These are phyloP conservation scores for Trypanosoma platydactyli DNA, from an alignment of 208 protist species.

Conservation along the genomic window DNA sequence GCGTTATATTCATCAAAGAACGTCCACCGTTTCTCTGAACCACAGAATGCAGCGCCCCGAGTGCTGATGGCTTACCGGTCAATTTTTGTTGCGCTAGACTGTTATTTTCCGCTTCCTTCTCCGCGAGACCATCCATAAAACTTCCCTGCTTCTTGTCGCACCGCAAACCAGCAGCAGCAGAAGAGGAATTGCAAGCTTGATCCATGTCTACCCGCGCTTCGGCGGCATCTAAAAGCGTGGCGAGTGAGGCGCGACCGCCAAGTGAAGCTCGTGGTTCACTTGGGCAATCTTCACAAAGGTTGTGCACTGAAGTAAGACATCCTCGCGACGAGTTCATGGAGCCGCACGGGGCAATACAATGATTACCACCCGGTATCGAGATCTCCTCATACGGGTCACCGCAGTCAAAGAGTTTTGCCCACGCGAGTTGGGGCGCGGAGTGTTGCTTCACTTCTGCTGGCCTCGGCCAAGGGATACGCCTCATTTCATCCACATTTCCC, in stretches of 20 bases:
- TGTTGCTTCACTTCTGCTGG: background rate
- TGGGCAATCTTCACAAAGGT: background rate
- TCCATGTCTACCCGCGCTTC: constrained; percentile 7
- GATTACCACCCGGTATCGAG: background rate
- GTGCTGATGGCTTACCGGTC: background rate
- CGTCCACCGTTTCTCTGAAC: constrained; percentile 1
- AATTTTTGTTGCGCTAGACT: background rate
- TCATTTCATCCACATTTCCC: background rate
- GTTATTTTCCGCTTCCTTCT: background rate
- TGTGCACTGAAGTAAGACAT: background rate
- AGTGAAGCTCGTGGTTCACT: background rate
- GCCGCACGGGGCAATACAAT: background rate
- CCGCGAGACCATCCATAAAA: constrained; percentile 3
- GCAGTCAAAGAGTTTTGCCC: constrained; percentile 16
- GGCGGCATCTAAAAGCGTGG: constrained; percentile 12
- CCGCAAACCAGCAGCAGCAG: background rate
- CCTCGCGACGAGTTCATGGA: constrained; percentile 1
- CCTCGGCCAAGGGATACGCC: no score
- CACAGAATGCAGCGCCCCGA: constrained; percentile 8
- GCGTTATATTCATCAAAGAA: constrained; percentile 1
- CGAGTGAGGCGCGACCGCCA: constrained; percentile 10
- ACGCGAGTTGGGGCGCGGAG: background rate
- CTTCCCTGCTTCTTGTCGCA: background rate
- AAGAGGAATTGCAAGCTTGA: background rate
- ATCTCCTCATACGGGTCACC: background rate